Percentiles rank a stretch among this genome's conserved stretches.
phyloP scores from a whole-genome alignment of 306 rosid genomes.

The Casuarina equisetifolia region DNA sequence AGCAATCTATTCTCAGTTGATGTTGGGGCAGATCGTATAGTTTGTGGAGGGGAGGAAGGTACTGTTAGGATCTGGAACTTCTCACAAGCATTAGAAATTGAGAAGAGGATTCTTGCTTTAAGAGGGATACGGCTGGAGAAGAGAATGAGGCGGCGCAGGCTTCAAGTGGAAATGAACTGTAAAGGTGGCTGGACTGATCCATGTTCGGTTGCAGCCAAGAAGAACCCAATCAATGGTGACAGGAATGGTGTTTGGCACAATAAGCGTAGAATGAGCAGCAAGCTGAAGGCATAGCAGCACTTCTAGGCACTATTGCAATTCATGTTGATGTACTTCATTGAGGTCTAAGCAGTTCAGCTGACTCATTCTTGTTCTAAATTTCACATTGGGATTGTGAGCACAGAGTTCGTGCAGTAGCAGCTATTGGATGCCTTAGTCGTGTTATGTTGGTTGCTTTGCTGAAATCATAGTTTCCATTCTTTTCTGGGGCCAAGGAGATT shows the following conservation, averaged over 20 bases:
- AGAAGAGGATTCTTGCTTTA: constrained; percentile 56
- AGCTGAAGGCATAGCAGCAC: constrained; percentile 65
- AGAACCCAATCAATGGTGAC: constrained; percentile 52
- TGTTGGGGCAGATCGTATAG: constrained; percentile 87
- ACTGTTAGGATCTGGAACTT: constrained; percentile 92
- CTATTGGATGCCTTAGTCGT: not conserved
- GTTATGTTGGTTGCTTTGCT: not conserved
- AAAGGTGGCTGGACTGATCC: constrained; percentile 62
- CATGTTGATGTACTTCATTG: constrained; percentile 22
- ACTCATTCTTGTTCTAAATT: not conserved
- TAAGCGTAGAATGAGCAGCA: constrained; percentile 64
- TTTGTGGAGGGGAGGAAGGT: constrained; percentile 96
- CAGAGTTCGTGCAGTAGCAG: not conserved
- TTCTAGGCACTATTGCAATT: constrained; percentile 3
- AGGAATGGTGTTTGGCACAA: constrained; percentile 56
- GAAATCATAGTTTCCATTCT: not conserved
- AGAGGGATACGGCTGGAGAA: constrained; percentile 74
- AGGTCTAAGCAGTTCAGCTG: constrained; percentile 12
- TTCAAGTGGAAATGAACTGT: constrained; percentile 52
- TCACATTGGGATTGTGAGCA: not conserved
- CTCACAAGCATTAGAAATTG: constrained; percentile 80
- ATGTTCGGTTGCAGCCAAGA: constrained; percentile 86
- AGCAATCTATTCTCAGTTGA: constrained; percentile 71
- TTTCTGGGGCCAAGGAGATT: not conserved
- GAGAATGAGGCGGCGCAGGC: constrained; percentile 78